phyloP scores from a whole-genome alignment of 306 rosid species.

The Fragaria vesca region DNA sequence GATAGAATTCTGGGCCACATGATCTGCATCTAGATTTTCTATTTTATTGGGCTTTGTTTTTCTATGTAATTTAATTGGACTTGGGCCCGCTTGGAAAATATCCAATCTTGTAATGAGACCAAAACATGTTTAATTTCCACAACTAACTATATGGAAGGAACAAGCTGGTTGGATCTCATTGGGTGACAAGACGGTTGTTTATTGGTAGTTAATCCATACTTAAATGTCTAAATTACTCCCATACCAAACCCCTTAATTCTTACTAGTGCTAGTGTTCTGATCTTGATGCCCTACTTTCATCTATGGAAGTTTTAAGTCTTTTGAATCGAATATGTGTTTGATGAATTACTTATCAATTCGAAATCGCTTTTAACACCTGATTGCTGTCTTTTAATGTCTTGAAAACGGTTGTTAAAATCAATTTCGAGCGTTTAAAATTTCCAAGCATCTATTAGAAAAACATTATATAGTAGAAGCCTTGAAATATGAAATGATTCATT shows the following conservation, averaged over 20 bases:
- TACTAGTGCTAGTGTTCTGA: background rate
- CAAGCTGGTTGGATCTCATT: background rate
- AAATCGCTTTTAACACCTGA: rapidly evolving
- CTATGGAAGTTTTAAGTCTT: background rate
- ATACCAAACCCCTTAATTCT: background rate
- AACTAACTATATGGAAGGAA: background rate
- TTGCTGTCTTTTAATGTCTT: background rate
- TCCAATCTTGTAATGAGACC: background rate
- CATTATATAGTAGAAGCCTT: too few relatives aligned
- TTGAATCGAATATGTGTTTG: background rate
- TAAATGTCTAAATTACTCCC: background rate
- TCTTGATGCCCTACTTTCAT: background rate
- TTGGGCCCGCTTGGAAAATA: background rate
- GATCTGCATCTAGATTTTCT: background rate
- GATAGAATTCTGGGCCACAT: constrained; percentile 15
- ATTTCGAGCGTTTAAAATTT: too few relatives aligned
- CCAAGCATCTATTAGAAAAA: too few relatives aligned
- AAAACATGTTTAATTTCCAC: background rate
- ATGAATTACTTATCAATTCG: background rate
- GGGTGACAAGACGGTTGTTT: constrained; percentile 1
- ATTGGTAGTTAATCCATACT: background rate
- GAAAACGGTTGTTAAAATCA: background rate
- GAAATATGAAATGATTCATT: background rate
- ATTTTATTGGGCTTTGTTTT: background rate
- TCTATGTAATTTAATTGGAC: background rate